These are phyloP conservation scores for Drechslera avenae DNA, from an alignment of 2,329 filamentous ascomycete genomes.

Conservation along the genomic window DNA sequence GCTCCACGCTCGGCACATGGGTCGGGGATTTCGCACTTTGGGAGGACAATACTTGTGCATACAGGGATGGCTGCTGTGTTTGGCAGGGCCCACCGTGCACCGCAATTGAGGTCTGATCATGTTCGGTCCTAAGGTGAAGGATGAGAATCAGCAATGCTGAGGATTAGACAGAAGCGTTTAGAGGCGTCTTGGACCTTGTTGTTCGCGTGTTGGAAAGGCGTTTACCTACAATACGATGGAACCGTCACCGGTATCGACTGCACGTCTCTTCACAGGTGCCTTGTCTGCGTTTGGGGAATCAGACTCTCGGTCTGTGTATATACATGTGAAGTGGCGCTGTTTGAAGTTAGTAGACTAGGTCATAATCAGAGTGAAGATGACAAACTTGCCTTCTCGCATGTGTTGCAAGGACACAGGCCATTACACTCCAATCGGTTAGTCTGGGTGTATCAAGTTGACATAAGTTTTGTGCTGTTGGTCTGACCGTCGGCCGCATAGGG, in stretches of 20 bases:
- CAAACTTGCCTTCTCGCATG: conserved; percentile 61
- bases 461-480: neutral
- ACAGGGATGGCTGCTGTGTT: conserved; percentile 26
- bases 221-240: conserved; percentile 18
- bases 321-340: conserved; percentile 49
- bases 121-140: conserved; percentile 13
- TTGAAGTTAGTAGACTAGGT: conserved; percentile 21
- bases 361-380: neutral
- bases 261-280: conserved; percentile 44
- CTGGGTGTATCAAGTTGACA: neutral
- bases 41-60: conserved; percentile 23
- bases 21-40: conserved; percentile 12
- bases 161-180: too few species aligned
- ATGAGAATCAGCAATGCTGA: neutral
- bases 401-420: conserved; percentile 62
- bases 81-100: conserved; percentile 28
- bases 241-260: conserved; percentile 28
- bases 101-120: conserved; percentile 29
- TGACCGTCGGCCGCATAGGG: neutral
- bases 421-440: conserved; percentile 58
- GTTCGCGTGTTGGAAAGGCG: neutral
- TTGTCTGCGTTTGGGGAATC: conserved; percentile 44
- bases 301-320: conserved; percentile 46
- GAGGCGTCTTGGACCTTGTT: too few species aligned
- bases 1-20: conserved; percentile 20